phyloP scores from a whole-genome alignment of 306 rosid species.

The Datisca glomerata region DNA sequence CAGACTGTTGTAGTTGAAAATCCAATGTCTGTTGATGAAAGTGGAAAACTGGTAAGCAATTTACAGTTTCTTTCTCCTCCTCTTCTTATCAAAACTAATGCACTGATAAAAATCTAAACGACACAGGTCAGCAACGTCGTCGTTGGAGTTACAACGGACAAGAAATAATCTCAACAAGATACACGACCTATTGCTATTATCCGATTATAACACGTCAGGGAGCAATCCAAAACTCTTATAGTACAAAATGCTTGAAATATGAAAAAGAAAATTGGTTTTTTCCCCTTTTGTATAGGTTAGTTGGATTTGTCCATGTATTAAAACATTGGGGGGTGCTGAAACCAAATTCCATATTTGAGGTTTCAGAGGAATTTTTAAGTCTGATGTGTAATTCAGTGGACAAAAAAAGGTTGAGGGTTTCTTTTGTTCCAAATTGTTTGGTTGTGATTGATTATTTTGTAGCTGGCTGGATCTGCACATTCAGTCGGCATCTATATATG shows the following conservation, averaged over 20 bases:
- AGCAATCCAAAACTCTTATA: too few relatives aligned
- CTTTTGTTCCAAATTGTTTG: too few relatives aligned
- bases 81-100: too few relatives aligned
- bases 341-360: not conserved
- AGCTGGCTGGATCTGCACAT: too few relatives aligned
- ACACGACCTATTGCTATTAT: too few relatives aligned
- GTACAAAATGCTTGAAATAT: not conserved
- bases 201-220: too few relatives aligned
- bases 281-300: not conserved
- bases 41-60: slow-evolving; percentile 86
- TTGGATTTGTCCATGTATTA: not conserved
- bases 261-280: not conserved
- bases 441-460: too few relatives aligned
- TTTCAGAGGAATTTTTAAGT: not conserved
- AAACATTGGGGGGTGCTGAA: not conserved
- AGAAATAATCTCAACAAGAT: slow-evolving; percentile 31
- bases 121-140: slow-evolving; percentile 97
- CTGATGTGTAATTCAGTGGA: too few relatives aligned
- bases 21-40: slow-evolving; percentile 77
- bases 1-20: slow-evolving; percentile 91
- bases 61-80: too few relatives aligned
- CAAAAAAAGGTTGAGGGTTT: too few relatives aligned
- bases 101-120: too few relatives aligned
- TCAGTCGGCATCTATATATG: too few relatives aligned
- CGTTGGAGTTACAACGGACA: slow-evolving; percentile 83